These are phyloP conservation scores for Colletotrichum navitas DNA, from an alignment of 2,329 filamentous ascomycete species.

Conservation along the genomic window DNA sequence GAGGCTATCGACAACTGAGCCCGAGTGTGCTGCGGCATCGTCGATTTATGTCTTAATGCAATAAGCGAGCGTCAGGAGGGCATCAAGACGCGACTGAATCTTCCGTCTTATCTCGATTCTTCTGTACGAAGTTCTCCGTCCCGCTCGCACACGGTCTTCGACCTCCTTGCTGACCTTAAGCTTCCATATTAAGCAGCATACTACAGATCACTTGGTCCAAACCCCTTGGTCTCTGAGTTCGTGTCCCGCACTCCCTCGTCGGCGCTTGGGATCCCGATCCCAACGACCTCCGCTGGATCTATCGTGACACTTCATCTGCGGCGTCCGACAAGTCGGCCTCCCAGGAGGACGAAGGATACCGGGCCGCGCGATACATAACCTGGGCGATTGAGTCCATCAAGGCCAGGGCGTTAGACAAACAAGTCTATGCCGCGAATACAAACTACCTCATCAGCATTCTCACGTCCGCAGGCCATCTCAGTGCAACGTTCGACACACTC, in stretches of 20 bases:
- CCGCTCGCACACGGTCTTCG: neutral
- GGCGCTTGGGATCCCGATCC: neutral
- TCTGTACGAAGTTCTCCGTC: neutral
- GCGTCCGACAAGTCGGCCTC: neutral
- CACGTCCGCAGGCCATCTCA: slow-evolving; percentile 7
- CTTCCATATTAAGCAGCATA: slow-evolving; percentile 9
- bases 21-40: slow-evolving; percentile 21
- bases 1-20: slow-evolving; percentile 21
- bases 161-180: slow-evolving; percentile 14
- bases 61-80: neutral
- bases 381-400: too few species aligned
- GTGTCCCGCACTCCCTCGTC: neutral
- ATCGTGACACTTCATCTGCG: neutral
- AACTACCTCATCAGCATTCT: slow-evolving; percentile 8
- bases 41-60: slow-evolving; percentile 21
- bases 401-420: neutral
- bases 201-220: neutral
- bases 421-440: neutral
- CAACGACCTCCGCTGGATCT: slow-evolving; percentile 24
- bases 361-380: too few species aligned
- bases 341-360: too few species aligned
- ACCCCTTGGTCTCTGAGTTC: slow-evolving; percentile 24
- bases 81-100: neutral
- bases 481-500: neutral
- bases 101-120: neutral